Evolutionary conservation across 108 stramenopile genomes (phyloP).

Genomic region (Cyclostephanos invisitatus): DNA sequence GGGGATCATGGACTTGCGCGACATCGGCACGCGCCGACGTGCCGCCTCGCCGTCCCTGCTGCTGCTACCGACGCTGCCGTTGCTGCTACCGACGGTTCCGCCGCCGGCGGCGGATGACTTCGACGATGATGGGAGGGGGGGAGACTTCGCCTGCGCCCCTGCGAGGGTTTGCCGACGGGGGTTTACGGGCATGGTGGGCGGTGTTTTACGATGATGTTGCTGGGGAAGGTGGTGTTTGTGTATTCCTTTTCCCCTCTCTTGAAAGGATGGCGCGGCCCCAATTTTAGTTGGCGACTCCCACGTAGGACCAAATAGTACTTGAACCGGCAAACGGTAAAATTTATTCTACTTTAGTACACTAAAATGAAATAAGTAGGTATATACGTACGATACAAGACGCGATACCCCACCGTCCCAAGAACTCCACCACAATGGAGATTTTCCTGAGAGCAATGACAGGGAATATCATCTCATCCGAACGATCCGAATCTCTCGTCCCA

Average conservation of each 20-base stretch:
- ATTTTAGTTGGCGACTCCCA: no score
- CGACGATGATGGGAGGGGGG: slow-evolving; percentile 10
- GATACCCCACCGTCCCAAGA: no score
- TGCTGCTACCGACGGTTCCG: slow-evolving; percentile 11
- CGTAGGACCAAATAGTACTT: no score
- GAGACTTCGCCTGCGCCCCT: slow-evolving; percentile 29
- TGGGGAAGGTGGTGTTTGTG: no score
- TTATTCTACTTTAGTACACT: no score
- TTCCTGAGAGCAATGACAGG: not conserved
- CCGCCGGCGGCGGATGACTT: not conserved
- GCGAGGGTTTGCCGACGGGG: slow-evolving; percentile 47
- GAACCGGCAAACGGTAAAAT: no score
- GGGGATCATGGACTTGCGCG: slow-evolving; percentile 44
- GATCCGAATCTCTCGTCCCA: not conserved
- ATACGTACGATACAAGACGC: no score
- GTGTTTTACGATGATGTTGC: not conserved
- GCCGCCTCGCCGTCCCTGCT: slow-evolving; percentile 9
- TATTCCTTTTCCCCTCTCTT: no score
- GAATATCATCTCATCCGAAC: no score
- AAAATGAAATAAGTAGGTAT: no score
- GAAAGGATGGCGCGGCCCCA: no score
- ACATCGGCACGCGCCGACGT: slow-evolving; percentile 21
- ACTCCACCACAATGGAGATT: no score
- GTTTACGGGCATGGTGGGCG: slow-evolving; percentile 18
- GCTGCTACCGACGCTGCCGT: slow-evolving; percentile 2